phyloP scores from a whole-genome alignment of 208 protist species.

The Acanthamoeba lugdunensis region DNA sequence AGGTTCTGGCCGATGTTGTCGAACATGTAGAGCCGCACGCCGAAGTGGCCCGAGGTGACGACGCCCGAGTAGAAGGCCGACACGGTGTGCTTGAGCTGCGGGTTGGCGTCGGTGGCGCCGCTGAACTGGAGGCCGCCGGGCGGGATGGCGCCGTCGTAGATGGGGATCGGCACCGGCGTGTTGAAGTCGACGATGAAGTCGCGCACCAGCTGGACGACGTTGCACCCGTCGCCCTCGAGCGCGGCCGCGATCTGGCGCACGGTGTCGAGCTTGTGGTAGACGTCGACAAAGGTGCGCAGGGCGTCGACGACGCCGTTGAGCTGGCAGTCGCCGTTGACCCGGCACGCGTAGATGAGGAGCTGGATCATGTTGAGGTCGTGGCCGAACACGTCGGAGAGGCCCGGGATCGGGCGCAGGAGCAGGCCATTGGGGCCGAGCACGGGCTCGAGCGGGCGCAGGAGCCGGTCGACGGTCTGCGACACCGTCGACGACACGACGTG shows the following conservation, averaged over 20 bases:
- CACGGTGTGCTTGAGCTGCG: not conserved
- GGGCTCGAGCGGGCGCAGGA: slow-evolving; percentile 57
- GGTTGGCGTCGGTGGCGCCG: too few species aligned
- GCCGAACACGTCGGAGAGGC: slow-evolving; percentile 65
- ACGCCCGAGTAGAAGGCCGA: not conserved
- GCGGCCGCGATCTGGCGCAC: not conserved
- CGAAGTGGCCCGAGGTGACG: slow-evolving; percentile 13
- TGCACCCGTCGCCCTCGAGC: slow-evolving; percentile 45
- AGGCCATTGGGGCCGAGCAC: slow-evolving; percentile 59
- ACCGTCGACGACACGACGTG: not conserved
- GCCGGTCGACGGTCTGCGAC: slow-evolving; percentile 15
- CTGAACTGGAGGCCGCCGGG: slow-evolving; percentile 50
- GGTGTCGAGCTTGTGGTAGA: not conserved
- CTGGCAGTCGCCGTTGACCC: slow-evolving; percentile 8
- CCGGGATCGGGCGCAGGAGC: slow-evolving; percentile 50
- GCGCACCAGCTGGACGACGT: slow-evolving; percentile 23
- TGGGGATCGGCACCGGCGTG: not conserved
- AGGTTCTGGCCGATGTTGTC: slow-evolving; percentile 26
- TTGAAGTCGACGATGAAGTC: slow-evolving; percentile 50
- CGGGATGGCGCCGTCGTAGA: not conserved
- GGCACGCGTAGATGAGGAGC: slow-evolving; percentile 40
- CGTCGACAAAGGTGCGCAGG: slow-evolving; percentile 21
- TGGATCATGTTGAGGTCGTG: slow-evolving; percentile 32
- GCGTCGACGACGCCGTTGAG: not conserved
- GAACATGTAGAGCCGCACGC: slow-evolving; percentile 51